Conservation (phyloP, 257 asterid species). For the Eustoma russellianum region DNA sequence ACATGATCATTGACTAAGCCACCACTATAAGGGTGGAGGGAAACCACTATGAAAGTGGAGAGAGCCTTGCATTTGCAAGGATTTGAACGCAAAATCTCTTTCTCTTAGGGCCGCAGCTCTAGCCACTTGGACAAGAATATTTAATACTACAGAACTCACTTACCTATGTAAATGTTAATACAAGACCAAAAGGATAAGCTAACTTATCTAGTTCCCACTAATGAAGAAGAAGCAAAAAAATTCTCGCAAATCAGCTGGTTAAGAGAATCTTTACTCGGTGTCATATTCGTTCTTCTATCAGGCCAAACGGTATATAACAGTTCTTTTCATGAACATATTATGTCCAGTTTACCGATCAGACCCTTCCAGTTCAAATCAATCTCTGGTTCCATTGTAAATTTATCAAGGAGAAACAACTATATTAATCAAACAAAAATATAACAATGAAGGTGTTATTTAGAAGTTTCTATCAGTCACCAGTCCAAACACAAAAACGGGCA, state of each 20-base stretch:
- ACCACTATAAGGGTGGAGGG: no score
- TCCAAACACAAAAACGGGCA: neutral
- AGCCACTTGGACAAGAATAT: no score
- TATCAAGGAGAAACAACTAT: neutral
- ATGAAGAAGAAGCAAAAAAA: neutral
- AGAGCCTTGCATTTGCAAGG: no score
- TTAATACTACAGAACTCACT: no score
- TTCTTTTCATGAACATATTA: neutral
- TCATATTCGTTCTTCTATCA: neutral
- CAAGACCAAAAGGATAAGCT: neutral
- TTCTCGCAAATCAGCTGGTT: neutral
- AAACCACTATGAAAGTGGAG: no score
- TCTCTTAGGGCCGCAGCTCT: no score
- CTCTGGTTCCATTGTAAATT: neutral
- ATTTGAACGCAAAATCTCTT: no score
- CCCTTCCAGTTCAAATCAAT: neutral
- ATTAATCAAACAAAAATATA: neutral
- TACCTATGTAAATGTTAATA: no score
- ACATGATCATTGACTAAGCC: no score
- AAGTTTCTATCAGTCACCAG: no score
- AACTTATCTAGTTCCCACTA: neutral
- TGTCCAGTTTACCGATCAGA: neutral
- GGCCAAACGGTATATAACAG: neutral
- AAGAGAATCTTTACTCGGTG: neutral
- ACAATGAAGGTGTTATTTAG: no score